Conservation (phyloP, 1,284 basidiomycete genomes). For the Irpex rosettiformis region DNA sequence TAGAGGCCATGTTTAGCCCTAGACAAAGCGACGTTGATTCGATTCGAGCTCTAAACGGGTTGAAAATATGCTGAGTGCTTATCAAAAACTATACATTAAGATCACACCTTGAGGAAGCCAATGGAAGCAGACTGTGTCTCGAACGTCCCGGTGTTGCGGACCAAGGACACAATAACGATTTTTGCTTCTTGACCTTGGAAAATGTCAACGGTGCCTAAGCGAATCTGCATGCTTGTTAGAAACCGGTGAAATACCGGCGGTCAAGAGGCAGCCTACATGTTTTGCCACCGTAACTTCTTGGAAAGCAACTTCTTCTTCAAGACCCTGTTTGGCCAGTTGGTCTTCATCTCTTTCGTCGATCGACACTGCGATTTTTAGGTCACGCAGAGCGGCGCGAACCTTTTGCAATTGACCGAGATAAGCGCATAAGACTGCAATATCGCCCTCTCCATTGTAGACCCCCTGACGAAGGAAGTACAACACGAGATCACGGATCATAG, state of each 20-base stretch:
- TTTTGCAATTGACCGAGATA: conserved; percentile 64
- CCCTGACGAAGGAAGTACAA: conserved; percentile 57
- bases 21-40: conserved; percentile 48
- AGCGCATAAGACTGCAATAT: conserved; percentile 71
- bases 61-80: not conserved
- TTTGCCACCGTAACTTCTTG: conserved; percentile 33
- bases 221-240: conserved; percentile 38
- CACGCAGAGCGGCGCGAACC: conserved; percentile 42
- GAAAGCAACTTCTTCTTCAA: conserved; percentile 34
- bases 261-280: conserved; percentile 32
- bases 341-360: conserved; percentile 67
- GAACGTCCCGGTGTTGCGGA: conserved; percentile 54
- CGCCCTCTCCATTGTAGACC: conserved; percentile 34
- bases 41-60: conserved; percentile 15
- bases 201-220: conserved; percentile 66
- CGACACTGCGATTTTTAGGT: conserved; percentile 50
- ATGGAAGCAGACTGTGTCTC: conserved; percentile 38
- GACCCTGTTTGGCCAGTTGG: conserved; percentile 41
- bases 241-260: not conserved
- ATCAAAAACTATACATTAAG: not conserved
- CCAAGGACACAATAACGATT: conserved; percentile 67
- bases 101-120: conserved; percentile 61
- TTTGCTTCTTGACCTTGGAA: conserved; percentile 71
- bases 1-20: conserved; percentile 68
- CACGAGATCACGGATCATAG: conserved; percentile 67